Evolutionary conservation across 73 alveolate species (phyloP).

Genomic region (Paramecium sonneborni): DNA sequence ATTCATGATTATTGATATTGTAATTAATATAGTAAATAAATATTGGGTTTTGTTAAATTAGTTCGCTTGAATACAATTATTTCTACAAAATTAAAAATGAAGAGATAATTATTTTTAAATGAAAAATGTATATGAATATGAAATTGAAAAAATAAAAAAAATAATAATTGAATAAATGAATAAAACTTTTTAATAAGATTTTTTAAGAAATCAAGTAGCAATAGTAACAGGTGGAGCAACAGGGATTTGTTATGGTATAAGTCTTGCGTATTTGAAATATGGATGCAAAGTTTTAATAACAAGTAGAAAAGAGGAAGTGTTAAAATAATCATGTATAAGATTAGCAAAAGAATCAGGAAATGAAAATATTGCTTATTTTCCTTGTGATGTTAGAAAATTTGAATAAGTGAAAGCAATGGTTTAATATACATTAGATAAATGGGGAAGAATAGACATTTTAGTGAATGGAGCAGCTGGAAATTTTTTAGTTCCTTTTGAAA

Average conservation of each 20-base stretch:
- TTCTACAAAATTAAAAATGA: too few species aligned
- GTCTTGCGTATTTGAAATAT: slow-evolving; percentile 73
- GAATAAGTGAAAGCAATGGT: slow-evolving; percentile 78
- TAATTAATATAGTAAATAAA: too few species aligned
- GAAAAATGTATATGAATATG: too few species aligned
- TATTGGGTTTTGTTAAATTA: too few species aligned
- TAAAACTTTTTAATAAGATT: slow-evolving; percentile 69
- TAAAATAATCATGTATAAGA: slow-evolving; percentile 69
- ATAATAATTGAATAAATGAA: slow-evolving; percentile 39
- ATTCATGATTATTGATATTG: too few species aligned
- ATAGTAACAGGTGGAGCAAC: slow-evolving; percentile 90
- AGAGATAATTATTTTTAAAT: too few species aligned
- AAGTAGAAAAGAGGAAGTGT: slow-evolving; percentile 81
- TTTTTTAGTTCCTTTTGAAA: slow-evolving; percentile 83
- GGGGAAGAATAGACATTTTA: slow-evolving; percentile 80
- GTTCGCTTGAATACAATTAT: too few species aligned
- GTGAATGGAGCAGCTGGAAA: slow-evolving; percentile 95
- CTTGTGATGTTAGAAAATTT: slow-evolving; percentile 80
- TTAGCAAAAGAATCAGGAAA: slow-evolving; percentile 70
- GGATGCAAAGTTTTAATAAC: slow-evolving; percentile 83
- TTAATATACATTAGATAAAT: slow-evolving; percentile 62
- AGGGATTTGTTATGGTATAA: slow-evolving; percentile 88
- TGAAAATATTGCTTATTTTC: neutral
- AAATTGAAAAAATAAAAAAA: neutral
- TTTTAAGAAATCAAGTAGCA: slow-evolving; percentile 78